phyloP scores from a whole-genome alignment of 805 yeast genomes.

The Naumovozyma dairenensis region DNA sequence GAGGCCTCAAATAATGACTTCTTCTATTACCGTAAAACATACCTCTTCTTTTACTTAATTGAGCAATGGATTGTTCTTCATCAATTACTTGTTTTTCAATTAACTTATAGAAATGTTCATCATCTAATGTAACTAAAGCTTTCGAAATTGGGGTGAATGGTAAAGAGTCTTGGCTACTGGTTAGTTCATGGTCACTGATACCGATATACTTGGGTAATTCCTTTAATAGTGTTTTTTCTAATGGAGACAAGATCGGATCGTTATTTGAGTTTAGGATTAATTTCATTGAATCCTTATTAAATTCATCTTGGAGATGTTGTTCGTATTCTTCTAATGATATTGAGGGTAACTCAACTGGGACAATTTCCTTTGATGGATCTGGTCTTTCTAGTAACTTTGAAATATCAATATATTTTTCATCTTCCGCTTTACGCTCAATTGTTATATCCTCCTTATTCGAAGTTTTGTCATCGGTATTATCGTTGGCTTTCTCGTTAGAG shows the following conservation, averaged over 20 bases:
- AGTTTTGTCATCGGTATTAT: constrained; percentile 6
- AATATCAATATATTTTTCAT: constrained; percentile 30
- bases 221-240: constrained; percentile 29
- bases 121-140: constrained; percentile 53
- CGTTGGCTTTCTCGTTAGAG: too few species aligned
- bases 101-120: constrained; percentile 50
- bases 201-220: constrained; percentile 28
- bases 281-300: constrained; percentile 26
- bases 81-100: constrained; percentile 42
- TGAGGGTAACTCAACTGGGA: constrained; percentile 24
- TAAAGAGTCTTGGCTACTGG: constrained; percentile 8
- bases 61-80: constrained; percentile 30
- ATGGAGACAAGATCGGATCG: constrained; percentile 5
- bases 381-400: constrained; percentile 27
- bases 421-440: too few species aligned
- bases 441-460: too few species aligned
- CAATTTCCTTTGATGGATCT: constrained; percentile 29
- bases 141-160: constrained; percentile 54
- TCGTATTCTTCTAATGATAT: constrained; percentile 24
- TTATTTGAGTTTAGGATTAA: constrained; percentile 25
- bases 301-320: constrained; percentile 2
- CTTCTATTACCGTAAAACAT: constrained; percentile 42
- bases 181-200: constrained; percentile 18
- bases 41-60: constrained; percentile 32
- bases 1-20: constrained; percentile 67